A percentile compares a stretch with the other conserved stretches of the same genome.
Evolutionary conservation across 2,329 filamentous ascomycete genomes (phyloP).

Genomic region (Ascocoryne sarcoides): DNA sequence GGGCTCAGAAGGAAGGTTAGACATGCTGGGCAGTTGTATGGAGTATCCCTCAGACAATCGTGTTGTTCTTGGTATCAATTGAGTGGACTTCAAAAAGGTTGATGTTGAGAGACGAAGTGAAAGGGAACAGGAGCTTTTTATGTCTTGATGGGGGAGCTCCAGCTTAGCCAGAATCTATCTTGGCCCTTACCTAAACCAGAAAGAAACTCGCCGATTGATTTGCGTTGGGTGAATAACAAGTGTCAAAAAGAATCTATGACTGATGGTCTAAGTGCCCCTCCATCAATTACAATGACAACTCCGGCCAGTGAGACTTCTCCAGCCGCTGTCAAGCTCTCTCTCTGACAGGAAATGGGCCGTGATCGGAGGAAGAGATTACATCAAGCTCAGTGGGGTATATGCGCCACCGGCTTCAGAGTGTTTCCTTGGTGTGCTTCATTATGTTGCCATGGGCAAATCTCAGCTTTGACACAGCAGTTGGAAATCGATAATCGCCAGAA

Average conservation of each 20-base stretch:
- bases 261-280: not conserved
- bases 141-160: constrained; percentile 1
- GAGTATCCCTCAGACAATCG: not conserved
- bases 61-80: not conserved
- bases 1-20: constrained; percentile 78
- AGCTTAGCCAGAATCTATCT: not conserved
- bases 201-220: not conserved
- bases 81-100: not conserved
- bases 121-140: constrained; percentile 3
- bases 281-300: too few relatives aligned
- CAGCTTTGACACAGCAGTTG: not conserved
- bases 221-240: too few relatives aligned
- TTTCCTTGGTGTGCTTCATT: too few relatives aligned
- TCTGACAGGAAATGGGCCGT: too few relatives aligned
- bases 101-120: not conserved
- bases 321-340: too few relatives aligned
- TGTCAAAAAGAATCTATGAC: not conserved
- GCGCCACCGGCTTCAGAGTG: too few relatives aligned
- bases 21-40: constrained; percentile 44
- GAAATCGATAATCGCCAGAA: not conserved
- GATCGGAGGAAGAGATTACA: constrained; percentile 79
- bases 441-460: constrained; percentile 4
- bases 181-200: not conserved
- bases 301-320: too few relatives aligned
- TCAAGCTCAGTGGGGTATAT: too few relatives aligned